phyloP scores from a whole-genome alignment of 2,329 filamentous ascomycete species.

The Teratosphaeriaceae sp. region DNA sequence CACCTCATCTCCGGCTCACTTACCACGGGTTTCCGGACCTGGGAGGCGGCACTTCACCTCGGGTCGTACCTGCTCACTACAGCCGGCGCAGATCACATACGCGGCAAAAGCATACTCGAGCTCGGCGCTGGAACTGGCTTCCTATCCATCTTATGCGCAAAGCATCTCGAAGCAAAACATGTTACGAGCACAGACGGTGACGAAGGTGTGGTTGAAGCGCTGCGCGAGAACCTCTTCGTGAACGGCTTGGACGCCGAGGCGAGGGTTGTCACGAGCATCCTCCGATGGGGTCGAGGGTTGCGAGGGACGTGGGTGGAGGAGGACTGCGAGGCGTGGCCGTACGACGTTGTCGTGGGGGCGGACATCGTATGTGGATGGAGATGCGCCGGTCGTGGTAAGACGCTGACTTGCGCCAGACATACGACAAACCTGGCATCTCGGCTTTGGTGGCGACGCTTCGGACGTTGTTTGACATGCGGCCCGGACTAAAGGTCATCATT shows the following conservation, averaged over 20 bases:
- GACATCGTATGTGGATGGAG: slow-evolving; percentile 51
- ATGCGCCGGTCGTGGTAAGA: not conserved
- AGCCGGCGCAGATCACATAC: slow-evolving; percentile 42
- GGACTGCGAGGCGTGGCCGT: slow-evolving; percentile 37
- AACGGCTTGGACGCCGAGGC: slow-evolving; percentile 54
- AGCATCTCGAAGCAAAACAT: slow-evolving; percentile 52
- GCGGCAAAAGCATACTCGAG: slow-evolving; percentile 57
- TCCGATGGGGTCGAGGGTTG: slow-evolving; percentile 59
- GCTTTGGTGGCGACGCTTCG: slow-evolving; percentile 58
- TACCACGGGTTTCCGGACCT: slow-evolving; percentile 71
- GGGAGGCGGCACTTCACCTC: slow-evolving; percentile 72
- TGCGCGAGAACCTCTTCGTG: slow-evolving; percentile 61
- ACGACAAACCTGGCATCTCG: slow-evolving; percentile 59
- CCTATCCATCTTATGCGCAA: slow-evolving; percentile 66
- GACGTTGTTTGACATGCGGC: slow-evolving; percentile 54
- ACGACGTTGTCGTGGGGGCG: slow-evolving; percentile 64
- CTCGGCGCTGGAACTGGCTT: slow-evolving; percentile 73
- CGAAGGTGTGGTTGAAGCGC: slow-evolving; percentile 60
- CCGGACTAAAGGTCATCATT: slow-evolving; percentile 55
- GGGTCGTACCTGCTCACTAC: slow-evolving; percentile 57
- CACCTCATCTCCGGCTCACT: slow-evolving; percentile 62
- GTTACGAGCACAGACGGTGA: slow-evolving; percentile 69
- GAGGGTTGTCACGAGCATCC: slow-evolving; percentile 45
- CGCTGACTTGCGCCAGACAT: slow-evolving; percentile 47
- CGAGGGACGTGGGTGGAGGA: slow-evolving; percentile 53